These are phyloP conservation scores for Gossypium ekmanianum DNA, from an alignment of 345 rosid species.

Conservation along the genomic window DNA sequence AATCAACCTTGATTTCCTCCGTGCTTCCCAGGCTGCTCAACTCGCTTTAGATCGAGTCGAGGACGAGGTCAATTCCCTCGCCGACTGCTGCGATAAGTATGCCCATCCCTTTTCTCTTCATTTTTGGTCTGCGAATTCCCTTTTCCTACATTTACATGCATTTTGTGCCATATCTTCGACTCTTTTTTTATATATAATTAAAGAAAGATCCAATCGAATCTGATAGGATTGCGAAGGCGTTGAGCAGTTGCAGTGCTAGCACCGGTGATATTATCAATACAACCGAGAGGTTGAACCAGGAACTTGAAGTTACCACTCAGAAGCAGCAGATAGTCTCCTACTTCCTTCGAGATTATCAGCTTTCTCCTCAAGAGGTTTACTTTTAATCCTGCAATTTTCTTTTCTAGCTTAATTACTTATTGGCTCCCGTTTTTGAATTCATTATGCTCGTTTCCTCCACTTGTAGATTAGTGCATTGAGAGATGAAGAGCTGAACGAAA, in stretches of 20 bases:
- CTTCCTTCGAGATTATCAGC: slow-evolving; percentile 96
- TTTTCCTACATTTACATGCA: not conserved
- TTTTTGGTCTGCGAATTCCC: not conserved
- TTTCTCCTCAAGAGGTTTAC: slow-evolving; percentile 78
- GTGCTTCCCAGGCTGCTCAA: slow-evolving; percentile 71
- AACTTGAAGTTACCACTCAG: slow-evolving; percentile 81
- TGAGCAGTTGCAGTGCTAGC: slow-evolving; percentile 75
- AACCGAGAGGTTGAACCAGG: slow-evolving; percentile 91
- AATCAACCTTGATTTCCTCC: slow-evolving; percentile 77
- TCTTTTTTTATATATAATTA: not conserved
- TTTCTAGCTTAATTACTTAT: not conserved
- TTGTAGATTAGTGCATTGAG: slow-evolving; percentile 79
- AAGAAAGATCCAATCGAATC: not conserved
- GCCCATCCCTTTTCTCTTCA: not conserved
- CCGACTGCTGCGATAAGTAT: slow-evolving; percentile 89
- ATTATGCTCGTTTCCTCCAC: slow-evolving; percentile 10
- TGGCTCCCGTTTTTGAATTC: not conserved
- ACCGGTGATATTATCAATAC: slow-evolving; percentile 86
- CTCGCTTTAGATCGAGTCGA: slow-evolving; percentile 88
- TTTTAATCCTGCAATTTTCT: not conserved
- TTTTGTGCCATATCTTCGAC: not conserved
- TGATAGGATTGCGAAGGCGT: slow-evolving; percentile 72
- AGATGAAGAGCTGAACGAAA: slow-evolving; percentile 75
- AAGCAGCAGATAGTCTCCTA: slow-evolving; percentile 88
- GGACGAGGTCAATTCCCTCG: slow-evolving; percentile 82